Base-by-base conservation (phyloP, 2,329 filamentous ascomycete species). In the Ceratocystis papillata region DNA sequence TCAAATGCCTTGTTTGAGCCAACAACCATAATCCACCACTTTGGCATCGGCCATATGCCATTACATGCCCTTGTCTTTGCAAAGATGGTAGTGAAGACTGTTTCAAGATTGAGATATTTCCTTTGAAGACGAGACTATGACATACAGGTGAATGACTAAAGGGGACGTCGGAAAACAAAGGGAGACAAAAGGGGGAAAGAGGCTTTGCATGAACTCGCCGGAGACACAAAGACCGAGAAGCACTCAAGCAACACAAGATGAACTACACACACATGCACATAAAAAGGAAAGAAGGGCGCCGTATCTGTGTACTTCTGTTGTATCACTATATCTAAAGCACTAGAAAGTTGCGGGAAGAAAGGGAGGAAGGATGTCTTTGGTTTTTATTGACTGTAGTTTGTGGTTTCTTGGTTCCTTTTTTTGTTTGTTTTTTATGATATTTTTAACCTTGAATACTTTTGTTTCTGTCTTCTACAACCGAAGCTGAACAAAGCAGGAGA, bases 1-100 rank as follows among this genome's bases (percentile, higher is more conserved):
- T n/a, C 53, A 57, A 15, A 33, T 57, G 53, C 30, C 53, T 28
- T 55, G 28, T 67, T 62, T 62, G 45, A 63, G 55, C 64, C 64
- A 62, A 5, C 22, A 57, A 30, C 28, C 22, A 57, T 28, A 57
- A 57, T 57, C 53, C 28, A 17, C 28, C 28, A 12, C 28, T 15
- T 57, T 57, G 53, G 17, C 53, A 57, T 33, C 28, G 53, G 15
- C 28, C 53, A 57, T 57, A 30, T 57, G 53, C 30, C 53, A 33
- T 22, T n/a, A 57, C 53, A 15, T 30, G 25, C 28, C 30, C 53
- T 17, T 57, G 28, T 57, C 53, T 57, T 57, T 53, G 6, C 25
- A 57, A 57, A 30, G 53, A 57, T 22, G 53, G 53, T n/a, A 57
- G 25, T 57, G 25, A 57, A 57, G 25, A 5, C 25, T 30, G 28